Conservation (phyloP, 331 rosid species). For the Erythrophleum ivorense region DNA sequence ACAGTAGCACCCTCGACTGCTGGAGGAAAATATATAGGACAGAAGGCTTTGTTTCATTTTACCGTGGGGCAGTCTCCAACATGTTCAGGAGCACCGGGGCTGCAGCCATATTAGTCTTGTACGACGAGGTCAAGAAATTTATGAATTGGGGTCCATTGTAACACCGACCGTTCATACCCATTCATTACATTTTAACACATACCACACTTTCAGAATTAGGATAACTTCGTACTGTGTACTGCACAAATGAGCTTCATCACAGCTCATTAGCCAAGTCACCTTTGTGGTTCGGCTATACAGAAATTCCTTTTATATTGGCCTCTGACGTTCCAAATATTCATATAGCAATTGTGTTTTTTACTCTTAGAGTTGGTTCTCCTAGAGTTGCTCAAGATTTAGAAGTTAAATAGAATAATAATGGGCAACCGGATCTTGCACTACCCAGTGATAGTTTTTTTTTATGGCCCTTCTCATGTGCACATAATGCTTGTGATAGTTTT, state of each 20-base stretch:
- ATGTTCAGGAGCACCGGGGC: constrained; percentile 91
- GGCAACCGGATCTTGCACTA: no score
- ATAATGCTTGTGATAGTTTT: no score
- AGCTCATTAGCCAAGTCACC: constrained; percentile 32
- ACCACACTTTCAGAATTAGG: constrained; percentile 43
- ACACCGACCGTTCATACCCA: constrained; percentile 23
- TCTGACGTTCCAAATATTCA: neutral
- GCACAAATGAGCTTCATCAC: constrained; percentile 41
- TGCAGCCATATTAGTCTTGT: constrained; percentile 92
- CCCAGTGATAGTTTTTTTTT: no score
- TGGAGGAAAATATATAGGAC: constrained; percentile 78
- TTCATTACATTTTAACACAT: constrained; percentile 39
- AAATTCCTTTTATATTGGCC: neutral
- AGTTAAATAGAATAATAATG: no score
- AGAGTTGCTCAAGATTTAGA: neutral
- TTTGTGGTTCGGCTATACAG: neutral
- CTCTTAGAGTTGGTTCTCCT: no score
- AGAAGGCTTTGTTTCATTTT: constrained; percentile 81
- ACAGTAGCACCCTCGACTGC: constrained; percentile 74
- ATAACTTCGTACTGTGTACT: constrained; percentile 33
- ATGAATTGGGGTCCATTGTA: constrained; percentile 73
- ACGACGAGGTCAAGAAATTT: constrained; percentile 87
- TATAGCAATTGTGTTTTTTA: neutral
- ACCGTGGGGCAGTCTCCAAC: constrained; percentile 84
- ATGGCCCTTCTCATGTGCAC: no score